A percentile compares a stretch with the other conserved stretches of the same genome.
phyloP scores from a whole-genome alignment of 768 basidiomycete species.

The Tephrocybe sp. region DNA sequence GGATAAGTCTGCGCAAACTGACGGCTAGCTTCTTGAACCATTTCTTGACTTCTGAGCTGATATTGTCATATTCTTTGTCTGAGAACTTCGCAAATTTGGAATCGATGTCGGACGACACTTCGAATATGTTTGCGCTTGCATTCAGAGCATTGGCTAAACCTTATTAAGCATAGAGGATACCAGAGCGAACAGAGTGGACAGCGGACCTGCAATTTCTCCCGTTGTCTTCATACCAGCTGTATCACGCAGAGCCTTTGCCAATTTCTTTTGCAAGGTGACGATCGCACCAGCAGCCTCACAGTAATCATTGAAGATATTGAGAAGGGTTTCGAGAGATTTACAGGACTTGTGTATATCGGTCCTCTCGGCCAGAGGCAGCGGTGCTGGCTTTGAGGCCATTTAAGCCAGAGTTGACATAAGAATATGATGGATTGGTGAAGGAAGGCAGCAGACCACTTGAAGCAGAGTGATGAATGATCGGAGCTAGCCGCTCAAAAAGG shows the following conservation, averaged over 20 bases:
- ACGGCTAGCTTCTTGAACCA: constrained; percentile 86
- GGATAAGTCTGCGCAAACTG: constrained; percentile 21
- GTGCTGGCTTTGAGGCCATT: constrained; percentile 15
- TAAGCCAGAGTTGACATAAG: constrained; percentile 1
- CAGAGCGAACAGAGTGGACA: not conserved
- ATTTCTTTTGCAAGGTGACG: constrained; percentile 68
- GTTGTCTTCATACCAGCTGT: constrained; percentile 59
- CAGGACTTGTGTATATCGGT: constrained; percentile 79
- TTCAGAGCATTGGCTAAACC: constrained; percentile 65
- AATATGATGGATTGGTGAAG: not conserved
- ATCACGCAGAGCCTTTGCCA: constrained; percentile 68
- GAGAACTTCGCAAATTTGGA: constrained; percentile 70
- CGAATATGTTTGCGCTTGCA: constrained; percentile 63
- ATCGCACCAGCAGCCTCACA: constrained; percentile 66
- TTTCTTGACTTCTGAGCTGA: constrained; percentile 72
- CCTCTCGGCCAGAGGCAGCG: constrained; percentile 50
- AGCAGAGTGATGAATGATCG: not conserved
- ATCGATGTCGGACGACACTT: constrained; percentile 68
- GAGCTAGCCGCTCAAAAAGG: constrained; percentile 1
- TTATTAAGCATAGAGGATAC: not conserved
- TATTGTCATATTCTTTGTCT: constrained; percentile 66
- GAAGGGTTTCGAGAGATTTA: constrained; percentile 67
- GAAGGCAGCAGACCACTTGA: not conserved
- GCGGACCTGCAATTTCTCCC: constrained; percentile 59
- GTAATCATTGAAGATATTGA: constrained; percentile 69